Conservation (phyloP, 257 asterid genomes). For the Solanum bukasovii region DNA sequence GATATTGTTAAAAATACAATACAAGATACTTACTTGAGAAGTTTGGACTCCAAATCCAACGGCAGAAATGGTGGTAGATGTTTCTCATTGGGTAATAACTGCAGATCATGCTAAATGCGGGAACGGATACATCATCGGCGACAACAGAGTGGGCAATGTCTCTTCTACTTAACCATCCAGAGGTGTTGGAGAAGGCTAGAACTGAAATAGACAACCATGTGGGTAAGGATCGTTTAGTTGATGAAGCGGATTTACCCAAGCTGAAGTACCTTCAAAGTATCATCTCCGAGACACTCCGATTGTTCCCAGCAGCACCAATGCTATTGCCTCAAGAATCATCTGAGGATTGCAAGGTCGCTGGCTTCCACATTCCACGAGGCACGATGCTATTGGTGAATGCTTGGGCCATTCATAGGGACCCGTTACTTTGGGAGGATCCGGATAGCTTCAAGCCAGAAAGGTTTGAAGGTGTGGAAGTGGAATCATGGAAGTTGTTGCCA, state of each 20-base stretch:
- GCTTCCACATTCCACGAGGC: conserved; percentile 41
- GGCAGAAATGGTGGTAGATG: too few species aligned
- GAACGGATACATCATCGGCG: conserved; percentile 41
- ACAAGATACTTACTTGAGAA: too few species aligned
- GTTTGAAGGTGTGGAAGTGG: conserved; percentile 19
- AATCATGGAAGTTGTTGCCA: conserved; percentile 28
- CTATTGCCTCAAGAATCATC: conserved; percentile 51
- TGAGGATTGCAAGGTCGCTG: conserved; percentile 29
- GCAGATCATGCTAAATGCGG: conserved; percentile 37
- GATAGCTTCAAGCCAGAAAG: conserved; percentile 41
- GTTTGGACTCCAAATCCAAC: too few species aligned
- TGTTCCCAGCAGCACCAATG: conserved; percentile 44
- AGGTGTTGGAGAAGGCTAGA: conserved; percentile 35
- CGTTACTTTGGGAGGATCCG: conserved; percentile 44
- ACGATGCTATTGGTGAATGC: conserved; percentile 47
- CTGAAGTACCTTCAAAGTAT: conserved; percentile 42
- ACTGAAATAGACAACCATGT: conserved; percentile 29
- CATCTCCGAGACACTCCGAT: conserved; percentile 33
- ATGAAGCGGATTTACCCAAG: conserved; percentile 36
- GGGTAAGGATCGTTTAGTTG: conserved; percentile 30
- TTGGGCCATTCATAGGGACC: conserved; percentile 64
- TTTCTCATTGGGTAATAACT: too few species aligned
- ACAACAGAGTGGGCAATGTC: conserved; percentile 65
- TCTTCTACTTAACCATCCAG: conserved; percentile 43
- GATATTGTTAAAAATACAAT: too few species aligned